Evolutionary conservation across 768 basidiomycete genomes (phyloP).

Genomic region (Boletus coccyginus): DNA sequence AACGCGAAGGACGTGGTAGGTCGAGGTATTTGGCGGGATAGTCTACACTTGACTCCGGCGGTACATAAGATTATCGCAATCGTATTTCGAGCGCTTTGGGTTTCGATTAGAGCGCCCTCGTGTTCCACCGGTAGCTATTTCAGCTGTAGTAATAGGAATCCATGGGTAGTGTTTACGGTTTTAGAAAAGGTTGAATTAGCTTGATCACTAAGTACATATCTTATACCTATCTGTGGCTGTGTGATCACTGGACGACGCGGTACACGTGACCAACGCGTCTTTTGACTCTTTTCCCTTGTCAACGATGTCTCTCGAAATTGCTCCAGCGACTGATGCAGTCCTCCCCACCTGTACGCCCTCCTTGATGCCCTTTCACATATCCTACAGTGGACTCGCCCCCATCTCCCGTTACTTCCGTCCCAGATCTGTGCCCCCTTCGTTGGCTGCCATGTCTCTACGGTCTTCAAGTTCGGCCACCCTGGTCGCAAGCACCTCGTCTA

Average conservation of each 20-base stretch:
- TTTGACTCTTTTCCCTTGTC: neutral
- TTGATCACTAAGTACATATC: too few species aligned
- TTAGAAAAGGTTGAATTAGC: neutral
- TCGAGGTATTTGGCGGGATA: slow-evolving; percentile 36
- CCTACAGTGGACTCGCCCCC: slow-evolving; percentile 67
- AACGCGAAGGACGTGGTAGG: neutral
- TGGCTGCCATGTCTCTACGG: slow-evolving; percentile 2
- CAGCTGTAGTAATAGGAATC: too few species aligned
- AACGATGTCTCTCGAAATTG: slow-evolving; percentile 22
- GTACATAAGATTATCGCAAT: slow-evolving; percentile 35
- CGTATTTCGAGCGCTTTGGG: neutral
- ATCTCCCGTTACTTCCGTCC: slow-evolving; percentile 72
- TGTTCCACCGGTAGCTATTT: too few species aligned
- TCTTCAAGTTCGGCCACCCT: slow-evolving; percentile 16
- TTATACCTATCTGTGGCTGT: slow-evolving; percentile 7
- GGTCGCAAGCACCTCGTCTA: slow-evolving; percentile 6
- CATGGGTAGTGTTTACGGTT: neutral
- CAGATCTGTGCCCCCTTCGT: slow-evolving; percentile 33
- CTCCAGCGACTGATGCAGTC: neutral
- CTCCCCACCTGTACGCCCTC: slow-evolving; percentile 52
- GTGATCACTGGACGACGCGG: neutral
- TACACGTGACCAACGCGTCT: slow-evolving; percentile 7
- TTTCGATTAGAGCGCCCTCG: neutral
- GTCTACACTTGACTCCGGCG: slow-evolving; percentile 34
- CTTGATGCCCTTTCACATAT: slow-evolving; percentile 83